Evolutionary conservation across 2,329 filamentous ascomycete species (phyloP), one percentile per base, ranked within the genome.

Genomic region (Ambrosiella xylebori): DNA sequence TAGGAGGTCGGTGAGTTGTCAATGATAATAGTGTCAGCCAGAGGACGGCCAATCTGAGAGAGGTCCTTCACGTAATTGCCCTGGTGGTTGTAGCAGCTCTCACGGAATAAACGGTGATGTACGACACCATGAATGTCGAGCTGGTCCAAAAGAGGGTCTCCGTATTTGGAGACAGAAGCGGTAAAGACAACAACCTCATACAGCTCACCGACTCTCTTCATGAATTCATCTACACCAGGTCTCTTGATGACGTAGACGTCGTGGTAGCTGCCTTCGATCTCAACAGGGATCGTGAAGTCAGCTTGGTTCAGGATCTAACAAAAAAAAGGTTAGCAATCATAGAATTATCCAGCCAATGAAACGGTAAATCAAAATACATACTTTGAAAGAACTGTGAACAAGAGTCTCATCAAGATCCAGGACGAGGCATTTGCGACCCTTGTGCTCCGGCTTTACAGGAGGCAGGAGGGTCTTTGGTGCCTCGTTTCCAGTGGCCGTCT

Each of bases 161-260:
- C 93, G 67, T 98, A 98, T 81, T 98, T 98, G 45, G 93, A 96
- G 56, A 98, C 93, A 7, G 93, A 98, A 57, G 93, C 93, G 45
- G 93, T 98, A 69, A 98, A 98, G 51, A 98, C 91, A 35, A 98
- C 93, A 54, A 98, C 91, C 73, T 98, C 93, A 66, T 97, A 98
- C 54, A 98, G 77, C 71, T 98, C 93, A 54, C 93, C 93, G 40
- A 98, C 90, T 61, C 93, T 79, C 76, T 97, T 97, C 88, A 98
- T 96, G 71, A 98, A 98, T 63, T 94, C 85, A 68, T 98, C 93
- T 17, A 98, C 93, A 57, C 93, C 93, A n/a, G 93, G 93, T 66
- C 93, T 82, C 74, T 98, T 98, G 70, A 98, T 98, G 63, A 98
- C 93, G 68, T 98, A 98, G 57, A 98, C 94, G 66, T 98, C 98